Evolutionary conservation across 2,329 filamentous ascomycete species (phyloP).

Genomic region (Pezizomycotina sp.): DNA sequence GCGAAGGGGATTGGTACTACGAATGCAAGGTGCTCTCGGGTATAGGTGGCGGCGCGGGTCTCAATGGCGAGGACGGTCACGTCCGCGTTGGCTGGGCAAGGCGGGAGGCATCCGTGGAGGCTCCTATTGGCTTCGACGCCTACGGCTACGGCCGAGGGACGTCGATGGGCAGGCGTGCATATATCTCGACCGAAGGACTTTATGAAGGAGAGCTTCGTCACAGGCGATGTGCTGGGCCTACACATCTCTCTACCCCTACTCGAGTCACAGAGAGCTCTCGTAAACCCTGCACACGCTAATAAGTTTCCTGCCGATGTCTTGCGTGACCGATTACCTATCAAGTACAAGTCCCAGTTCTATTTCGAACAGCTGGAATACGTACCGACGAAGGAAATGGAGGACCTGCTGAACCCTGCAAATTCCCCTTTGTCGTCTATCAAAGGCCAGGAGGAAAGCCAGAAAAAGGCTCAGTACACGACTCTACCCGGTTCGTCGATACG

Average conservation of each 20-base stretch:
- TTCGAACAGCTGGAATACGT: conserved; percentile 89
- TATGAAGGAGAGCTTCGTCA: conserved; percentile 44
- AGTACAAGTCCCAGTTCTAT: conserved; percentile 83
- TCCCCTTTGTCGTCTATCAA: conserved; percentile 22
- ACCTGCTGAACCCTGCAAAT: conserved; percentile 54
- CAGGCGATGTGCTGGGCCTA: conserved; percentile 78
- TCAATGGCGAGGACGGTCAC: conserved; percentile 34
- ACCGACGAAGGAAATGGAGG: conserved; percentile 71
- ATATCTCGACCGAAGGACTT: conserved; percentile 88
- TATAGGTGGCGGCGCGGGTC: conserved; percentile 30
- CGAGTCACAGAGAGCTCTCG: conserved; percentile 65
- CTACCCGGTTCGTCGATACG: conserved; percentile 65
- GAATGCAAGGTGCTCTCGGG: conserved; percentile 81
- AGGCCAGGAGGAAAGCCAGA: conserved; percentile 4
- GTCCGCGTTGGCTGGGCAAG: conserved; percentile 78
- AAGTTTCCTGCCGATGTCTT: conserved; percentile 64
- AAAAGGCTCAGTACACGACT: conserved; percentile 19
- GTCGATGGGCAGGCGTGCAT: conserved; percentile 81
- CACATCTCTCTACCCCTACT: conserved; percentile 84
- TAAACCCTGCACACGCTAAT: conserved; percentile 30
- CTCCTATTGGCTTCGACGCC: conserved; percentile 70
- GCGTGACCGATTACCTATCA: conserved; percentile 84
- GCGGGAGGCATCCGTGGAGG: conserved; percentile 54
- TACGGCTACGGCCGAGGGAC: conserved; percentile 93
- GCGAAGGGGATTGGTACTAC: conserved; percentile 85